Conservation (phyloP, 2,329 filamentous ascomycete genomes). For the Aspergillus pseudotamarii region DNA sequence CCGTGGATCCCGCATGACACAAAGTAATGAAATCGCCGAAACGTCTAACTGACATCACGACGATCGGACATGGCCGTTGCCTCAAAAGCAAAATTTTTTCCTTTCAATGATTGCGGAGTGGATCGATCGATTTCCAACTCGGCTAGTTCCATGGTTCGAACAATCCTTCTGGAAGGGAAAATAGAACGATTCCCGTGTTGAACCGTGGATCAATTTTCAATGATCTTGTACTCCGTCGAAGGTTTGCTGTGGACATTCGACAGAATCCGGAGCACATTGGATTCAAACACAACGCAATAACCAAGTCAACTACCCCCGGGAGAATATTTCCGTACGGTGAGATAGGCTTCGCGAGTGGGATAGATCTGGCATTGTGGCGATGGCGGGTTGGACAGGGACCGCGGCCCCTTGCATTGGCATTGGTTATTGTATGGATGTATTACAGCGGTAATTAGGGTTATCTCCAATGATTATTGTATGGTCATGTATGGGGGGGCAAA, state of each 20-base stretch:
- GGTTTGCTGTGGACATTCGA: background rate
- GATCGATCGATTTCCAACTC: slow-evolving; percentile 18
- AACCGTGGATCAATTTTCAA: slow-evolving; percentile 20
- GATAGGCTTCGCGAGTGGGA: background rate
- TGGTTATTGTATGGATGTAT: slow-evolving; percentile 3
- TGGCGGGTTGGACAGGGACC: background rate
- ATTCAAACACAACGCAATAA: too few relatives aligned
- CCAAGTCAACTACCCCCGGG: background rate
- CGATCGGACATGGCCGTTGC: slow-evolving; percentile 8
- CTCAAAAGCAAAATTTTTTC: background rate
- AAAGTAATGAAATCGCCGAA: slow-evolving; percentile 8
- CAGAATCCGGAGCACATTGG: background rate
- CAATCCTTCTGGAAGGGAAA: slow-evolving; percentile 15
- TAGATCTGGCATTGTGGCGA: slow-evolving; percentile 3
- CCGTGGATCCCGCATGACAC: slow-evolving; percentile 3
- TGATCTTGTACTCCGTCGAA: slow-evolving; percentile 5
- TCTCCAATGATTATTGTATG: slow-evolving; percentile 3
- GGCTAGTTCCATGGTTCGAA: slow-evolving; percentile 10
- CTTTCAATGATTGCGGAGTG: slow-evolving; percentile 1
- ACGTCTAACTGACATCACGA: slow-evolving; percentile 10
- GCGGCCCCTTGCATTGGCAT: slow-evolving; percentile 4
- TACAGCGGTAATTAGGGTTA: background rate
- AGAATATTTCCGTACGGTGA: background rate
- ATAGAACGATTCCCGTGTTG: slow-evolving; percentile 14
- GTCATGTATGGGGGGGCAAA: background rate